Conservation (phyloP, 768 basidiomycete genomes). For the Boletus reticulatus region DNA sequence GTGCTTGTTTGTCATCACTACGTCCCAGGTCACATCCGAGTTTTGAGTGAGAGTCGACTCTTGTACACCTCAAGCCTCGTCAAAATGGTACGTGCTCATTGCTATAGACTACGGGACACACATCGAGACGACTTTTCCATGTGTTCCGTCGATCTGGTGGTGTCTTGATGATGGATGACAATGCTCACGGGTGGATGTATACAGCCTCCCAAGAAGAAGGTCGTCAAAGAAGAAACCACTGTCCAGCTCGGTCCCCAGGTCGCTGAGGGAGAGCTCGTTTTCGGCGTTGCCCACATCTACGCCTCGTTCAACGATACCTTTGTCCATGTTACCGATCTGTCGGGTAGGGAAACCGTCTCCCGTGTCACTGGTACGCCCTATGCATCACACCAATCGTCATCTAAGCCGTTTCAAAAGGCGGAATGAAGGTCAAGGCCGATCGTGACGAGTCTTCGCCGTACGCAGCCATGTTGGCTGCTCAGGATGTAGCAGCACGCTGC, state of each 20-base stretch:
- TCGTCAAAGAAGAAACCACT: conserved; percentile 73
- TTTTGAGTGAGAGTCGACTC: conserved; percentile 8
- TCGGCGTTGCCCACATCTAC: conserved; percentile 98
- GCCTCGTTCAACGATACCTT: conserved; percentile 99
- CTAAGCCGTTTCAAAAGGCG: conserved; percentile 50
- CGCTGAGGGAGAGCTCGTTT: conserved; percentile 94
- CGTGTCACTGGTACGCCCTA: conserved; percentile 82
- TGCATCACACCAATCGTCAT: neutral
- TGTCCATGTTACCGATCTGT: conserved; percentile 98
- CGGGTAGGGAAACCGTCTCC: conserved; percentile 98
- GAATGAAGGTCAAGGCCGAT: conserved; percentile 99
- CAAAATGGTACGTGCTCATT: conserved; percentile 38
- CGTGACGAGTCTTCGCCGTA: conserved; percentile 98
- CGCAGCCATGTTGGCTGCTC: conserved; percentile 97
- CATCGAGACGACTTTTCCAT: neutral
- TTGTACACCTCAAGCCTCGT: conserved; percentile 28
- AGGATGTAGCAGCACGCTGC: conserved; percentile 95
- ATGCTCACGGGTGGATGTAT: conserved; percentile 49
- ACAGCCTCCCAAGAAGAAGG: conserved; percentile 87
- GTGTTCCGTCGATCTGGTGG: conserved; percentile 1
- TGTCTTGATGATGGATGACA: conserved; percentile 45
- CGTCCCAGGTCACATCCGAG: neutral
- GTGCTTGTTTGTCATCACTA: conserved; percentile 14
- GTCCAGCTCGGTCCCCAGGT: conserved; percentile 95
- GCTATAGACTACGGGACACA: neutral